Conservation (phyloP, 2,329 filamentous ascomycete genomes). For the Dactylonectria estremocensis region DNA sequence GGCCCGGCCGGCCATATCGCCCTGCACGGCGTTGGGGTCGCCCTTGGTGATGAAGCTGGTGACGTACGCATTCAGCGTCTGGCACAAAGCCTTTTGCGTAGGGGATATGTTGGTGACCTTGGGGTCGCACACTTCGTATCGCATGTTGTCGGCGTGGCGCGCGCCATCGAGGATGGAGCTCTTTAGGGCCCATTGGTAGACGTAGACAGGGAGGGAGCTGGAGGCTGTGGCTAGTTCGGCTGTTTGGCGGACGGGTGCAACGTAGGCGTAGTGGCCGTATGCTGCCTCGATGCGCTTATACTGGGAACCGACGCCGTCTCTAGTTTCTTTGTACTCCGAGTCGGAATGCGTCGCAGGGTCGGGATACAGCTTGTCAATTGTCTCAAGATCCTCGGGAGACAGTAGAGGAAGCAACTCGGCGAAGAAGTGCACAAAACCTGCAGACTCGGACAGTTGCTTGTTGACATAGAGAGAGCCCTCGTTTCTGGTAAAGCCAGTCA, state of each 20-base stretch:
- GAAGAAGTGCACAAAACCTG: conserved; percentile 74
- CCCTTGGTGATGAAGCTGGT: conserved; percentile 64
- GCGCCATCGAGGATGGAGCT: conserved; percentile 60
- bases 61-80: conserved; percentile 62
- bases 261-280: conserved; percentile 70
- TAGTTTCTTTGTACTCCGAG: conserved; percentile 58
- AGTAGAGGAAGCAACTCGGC: conserved; percentile 71
- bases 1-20: conserved; percentile 45
- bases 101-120: conserved; percentile 53
- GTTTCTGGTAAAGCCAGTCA: conserved; percentile 80
- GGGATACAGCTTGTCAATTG: conserved; percentile 72
- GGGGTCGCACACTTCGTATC: conserved; percentile 61
- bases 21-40: conserved; percentile 57
- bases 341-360: conserved; percentile 60
- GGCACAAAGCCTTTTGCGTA: conserved; percentile 59
- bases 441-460: conserved; percentile 59
- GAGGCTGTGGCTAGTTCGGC: conserved; percentile 49
- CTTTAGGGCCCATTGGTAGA: conserved; percentile 62
- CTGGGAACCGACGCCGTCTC: conserved; percentile 61
- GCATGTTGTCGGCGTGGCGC: conserved; percentile 64
- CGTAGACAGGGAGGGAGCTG: conserved; percentile 36
- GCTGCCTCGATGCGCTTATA: conserved; percentile 70
- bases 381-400: conserved; percentile 64
- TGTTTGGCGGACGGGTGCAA: conserved; percentile 66
- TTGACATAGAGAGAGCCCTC: conserved; percentile 79